phyloP scores from a whole-genome alignment of 768 basidiomycete genomes.

The Podaxis sp. region DNA sequence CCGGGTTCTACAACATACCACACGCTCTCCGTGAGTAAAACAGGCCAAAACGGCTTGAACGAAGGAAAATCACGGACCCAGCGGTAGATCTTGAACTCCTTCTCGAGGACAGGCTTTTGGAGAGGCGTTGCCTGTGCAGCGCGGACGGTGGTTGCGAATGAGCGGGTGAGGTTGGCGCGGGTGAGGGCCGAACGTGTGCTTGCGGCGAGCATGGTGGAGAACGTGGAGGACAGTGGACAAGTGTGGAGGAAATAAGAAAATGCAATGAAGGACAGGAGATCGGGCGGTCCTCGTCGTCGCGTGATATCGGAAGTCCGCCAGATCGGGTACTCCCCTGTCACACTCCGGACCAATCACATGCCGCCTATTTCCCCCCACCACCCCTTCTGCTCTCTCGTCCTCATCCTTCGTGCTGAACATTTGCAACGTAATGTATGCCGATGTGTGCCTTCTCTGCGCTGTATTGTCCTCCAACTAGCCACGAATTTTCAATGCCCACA shows the following conservation, averaged over 20 bases:
- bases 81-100: conserved; percentile 99
- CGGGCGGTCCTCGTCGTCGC: conserved; percentile 17
- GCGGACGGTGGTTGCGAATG: conserved; percentile 21
- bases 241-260: conserved; percentile 10
- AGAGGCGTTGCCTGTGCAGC: conserved; percentile 46
- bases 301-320: conserved; percentile 23
- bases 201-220: conserved; percentile 11
- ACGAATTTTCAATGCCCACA: background rate
- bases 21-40: background rate
- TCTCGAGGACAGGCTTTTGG: conserved; percentile 72
- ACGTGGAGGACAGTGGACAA: conserved; percentile 14
- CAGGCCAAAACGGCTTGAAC: conserved; percentile 1
- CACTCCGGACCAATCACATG: conserved; percentile 23
- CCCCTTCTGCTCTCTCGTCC: background rate
- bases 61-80: conserved; percentile 61
- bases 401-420: background rate
- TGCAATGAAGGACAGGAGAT: conserved; percentile 11
- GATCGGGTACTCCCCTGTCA: background rate
- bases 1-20: conserved; percentile 70
- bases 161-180: conserved; percentile 20
- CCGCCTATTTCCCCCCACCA: conserved; percentile 9
- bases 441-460: background rate
- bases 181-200: conserved; percentile 9
- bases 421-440: background rate
- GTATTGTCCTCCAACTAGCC: background rate